Percentiles rank a stretch among this genome's conserved stretches.
These are phyloP conservation scores for Fusarium sp. DNA, from an alignment of 2,329 filamentous ascomycete genomes.

Conservation along the genomic window DNA sequence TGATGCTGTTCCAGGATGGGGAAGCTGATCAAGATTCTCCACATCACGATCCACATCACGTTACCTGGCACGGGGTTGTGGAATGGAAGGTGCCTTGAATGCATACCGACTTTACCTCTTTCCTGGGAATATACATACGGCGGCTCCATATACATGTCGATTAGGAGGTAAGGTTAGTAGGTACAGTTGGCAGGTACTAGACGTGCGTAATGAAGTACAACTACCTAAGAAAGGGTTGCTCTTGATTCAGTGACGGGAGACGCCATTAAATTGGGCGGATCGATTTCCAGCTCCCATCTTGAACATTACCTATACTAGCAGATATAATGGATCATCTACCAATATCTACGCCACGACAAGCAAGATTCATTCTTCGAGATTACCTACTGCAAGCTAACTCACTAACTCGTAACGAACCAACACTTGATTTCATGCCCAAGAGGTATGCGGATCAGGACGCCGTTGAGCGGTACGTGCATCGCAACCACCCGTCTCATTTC, in stretches of 20 bases:
- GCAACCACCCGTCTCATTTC: conserved; percentile 12
- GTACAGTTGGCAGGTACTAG: no score
- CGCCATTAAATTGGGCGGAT: background rate
- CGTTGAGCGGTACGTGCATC: conserved; percentile 33
- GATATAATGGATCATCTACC: background rate
- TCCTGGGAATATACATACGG: conserved; percentile 4
- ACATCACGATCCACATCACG: conserved; percentile 28
- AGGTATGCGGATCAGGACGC: conserved; percentile 10
- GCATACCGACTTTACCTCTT: conserved; percentile 10
- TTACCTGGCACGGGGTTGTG: conserved; percentile 30
- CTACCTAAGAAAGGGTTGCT: background rate
- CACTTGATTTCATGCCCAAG: background rate
- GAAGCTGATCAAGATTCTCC: conserved; percentile 12
- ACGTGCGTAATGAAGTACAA: no score
- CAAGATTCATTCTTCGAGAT: background rate
- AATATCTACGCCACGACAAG: background rate
- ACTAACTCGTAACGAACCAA: conserved; percentile 1
- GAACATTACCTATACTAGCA: background rate
- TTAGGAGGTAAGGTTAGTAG: no score
- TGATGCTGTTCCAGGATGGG: conserved; percentile 17
- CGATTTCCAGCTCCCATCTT: background rate
- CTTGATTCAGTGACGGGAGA: background rate
- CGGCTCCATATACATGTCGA: background rate
- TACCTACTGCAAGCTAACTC: background rate
- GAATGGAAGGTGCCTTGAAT: conserved; percentile 15